A percentile compares a stretch with the other conserved stretches of the same genome.
phyloP scores from a whole-genome alignment of 495 filamentous ascomycete species.

The Xylaria longipes region DNA sequence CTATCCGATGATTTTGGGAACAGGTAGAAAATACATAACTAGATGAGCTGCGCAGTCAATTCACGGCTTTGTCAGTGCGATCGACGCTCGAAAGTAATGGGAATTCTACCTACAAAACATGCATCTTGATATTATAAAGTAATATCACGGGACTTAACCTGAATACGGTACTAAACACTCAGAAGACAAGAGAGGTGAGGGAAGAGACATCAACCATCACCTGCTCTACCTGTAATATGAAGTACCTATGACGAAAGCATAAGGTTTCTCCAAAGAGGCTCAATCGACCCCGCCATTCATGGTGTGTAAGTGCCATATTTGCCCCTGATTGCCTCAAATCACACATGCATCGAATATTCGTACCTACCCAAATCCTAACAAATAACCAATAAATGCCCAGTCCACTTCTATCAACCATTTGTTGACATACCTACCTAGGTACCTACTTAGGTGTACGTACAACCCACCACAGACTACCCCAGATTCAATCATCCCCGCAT shows the following conservation, averaged over 20 bases:
- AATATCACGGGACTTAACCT: neutral
- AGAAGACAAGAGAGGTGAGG: neutral
- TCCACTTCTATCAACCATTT: neutral
- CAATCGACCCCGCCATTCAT: constrained; percentile 10
- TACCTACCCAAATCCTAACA: neutral
- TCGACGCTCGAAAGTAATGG: neutral
- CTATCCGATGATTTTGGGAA: neutral
- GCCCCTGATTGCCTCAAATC: neutral
- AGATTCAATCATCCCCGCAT: constrained; percentile 5
- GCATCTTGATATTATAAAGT: neutral
- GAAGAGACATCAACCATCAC: neutral
- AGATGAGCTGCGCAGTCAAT: neutral
- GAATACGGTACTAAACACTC: neutral
- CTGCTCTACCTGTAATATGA: neutral
- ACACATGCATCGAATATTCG: neutral
- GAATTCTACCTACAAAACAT: neutral
- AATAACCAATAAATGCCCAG: neutral
- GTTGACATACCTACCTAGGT: neutral
- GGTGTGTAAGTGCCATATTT: neutral
- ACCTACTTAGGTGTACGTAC: too few relatives aligned
- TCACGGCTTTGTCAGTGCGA: neutral
- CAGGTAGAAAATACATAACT: neutral
- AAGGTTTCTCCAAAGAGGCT: too few relatives aligned
- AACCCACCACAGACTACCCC: neutral
- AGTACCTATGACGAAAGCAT: constrained; percentile 15